A percentile compares a stretch with the other conserved stretches of the same genome.
phyloP scores from a whole-genome alignment of 352 stramenopile species.

The Phytophthora ramorum region DNA sequence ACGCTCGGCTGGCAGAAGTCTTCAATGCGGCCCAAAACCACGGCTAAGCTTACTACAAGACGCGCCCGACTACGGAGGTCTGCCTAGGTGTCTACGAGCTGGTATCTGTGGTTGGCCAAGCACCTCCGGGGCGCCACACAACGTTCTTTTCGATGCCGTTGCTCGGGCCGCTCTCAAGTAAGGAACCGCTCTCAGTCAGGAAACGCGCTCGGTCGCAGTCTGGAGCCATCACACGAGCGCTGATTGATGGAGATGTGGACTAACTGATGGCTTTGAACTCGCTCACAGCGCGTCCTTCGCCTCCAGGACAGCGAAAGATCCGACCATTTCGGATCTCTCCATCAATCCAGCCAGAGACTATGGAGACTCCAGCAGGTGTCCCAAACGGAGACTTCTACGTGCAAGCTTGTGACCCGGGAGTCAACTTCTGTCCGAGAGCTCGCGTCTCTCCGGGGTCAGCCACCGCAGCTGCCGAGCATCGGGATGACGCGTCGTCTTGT shows the following conservation, averaged over 20 bases:
- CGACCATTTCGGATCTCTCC: background rate
- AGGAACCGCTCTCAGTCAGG: no score
- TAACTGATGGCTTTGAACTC: slow-evolving; percentile 14
- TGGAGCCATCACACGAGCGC: slow-evolving; percentile 4
- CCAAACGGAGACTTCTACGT: slow-evolving; percentile 7
- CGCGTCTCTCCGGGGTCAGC: background rate
- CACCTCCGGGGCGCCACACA: no score
- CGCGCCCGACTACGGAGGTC: no score
- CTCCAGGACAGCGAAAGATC: slow-evolving; percentile 11
- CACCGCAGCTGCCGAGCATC: background rate
- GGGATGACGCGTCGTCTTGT: slow-evolving; percentile 2
- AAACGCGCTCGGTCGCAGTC: no score
- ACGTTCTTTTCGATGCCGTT: no score
- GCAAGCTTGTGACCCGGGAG: slow-evolving; percentile 6
- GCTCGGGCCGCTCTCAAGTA: no score
- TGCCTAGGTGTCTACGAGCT: no score
- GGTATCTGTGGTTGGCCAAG: no score
- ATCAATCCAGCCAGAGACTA: slow-evolving; percentile 16
- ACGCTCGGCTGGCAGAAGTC: no score
- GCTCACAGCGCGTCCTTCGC: background rate
- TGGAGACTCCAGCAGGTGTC: background rate
- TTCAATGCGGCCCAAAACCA: no score
- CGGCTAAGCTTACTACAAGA: no score
- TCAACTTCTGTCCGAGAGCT: slow-evolving; percentile 5
- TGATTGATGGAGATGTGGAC: slow-evolving; percentile 19